Conservation (phyloP, 306 rosid genomes). For the Cucumis melo region DNA sequence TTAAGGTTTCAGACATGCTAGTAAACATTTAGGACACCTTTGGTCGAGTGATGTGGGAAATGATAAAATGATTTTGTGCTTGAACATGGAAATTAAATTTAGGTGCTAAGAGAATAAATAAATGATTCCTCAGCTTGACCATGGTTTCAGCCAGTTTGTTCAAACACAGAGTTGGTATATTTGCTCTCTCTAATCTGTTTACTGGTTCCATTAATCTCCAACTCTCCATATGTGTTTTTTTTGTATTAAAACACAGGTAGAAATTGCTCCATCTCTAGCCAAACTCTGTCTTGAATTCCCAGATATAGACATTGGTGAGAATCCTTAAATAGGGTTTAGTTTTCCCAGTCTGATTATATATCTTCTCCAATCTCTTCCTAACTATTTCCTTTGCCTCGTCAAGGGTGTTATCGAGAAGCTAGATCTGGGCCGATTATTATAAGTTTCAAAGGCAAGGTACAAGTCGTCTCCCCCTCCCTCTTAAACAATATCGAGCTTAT, state of each 20-base stretch:
- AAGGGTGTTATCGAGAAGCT: constrained; percentile 65
- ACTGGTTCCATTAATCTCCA: neutral
- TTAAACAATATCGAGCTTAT: neutral
- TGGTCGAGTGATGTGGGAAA: neutral
- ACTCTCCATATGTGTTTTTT: neutral
- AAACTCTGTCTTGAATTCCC: constrained; percentile 82
- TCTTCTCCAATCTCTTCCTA: constrained; percentile 9
- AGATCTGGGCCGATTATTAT: constrained; percentile 40
- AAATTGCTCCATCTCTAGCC: constrained; percentile 62
- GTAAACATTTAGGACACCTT: neutral
- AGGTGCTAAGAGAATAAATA: no score
- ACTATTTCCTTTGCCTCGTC: constrained; percentile 14
- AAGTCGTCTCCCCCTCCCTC: neutral
- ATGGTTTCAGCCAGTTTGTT: neutral
- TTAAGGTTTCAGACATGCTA: neutral
- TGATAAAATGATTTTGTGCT: neutral
- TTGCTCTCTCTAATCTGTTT: neutral
- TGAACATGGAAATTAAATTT: no score
- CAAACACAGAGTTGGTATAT: neutral
- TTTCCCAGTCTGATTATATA: constrained; percentile 1
- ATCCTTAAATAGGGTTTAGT: constrained; percentile 6
- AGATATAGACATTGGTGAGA: constrained; percentile 64
- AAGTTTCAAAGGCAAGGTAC: constrained; percentile 67
- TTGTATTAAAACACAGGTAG: constrained; percentile 43
- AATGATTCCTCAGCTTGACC: neutral